Conservation (phyloP, 176 grass and related monocot species). For the Pharus latifolius region DNA sequence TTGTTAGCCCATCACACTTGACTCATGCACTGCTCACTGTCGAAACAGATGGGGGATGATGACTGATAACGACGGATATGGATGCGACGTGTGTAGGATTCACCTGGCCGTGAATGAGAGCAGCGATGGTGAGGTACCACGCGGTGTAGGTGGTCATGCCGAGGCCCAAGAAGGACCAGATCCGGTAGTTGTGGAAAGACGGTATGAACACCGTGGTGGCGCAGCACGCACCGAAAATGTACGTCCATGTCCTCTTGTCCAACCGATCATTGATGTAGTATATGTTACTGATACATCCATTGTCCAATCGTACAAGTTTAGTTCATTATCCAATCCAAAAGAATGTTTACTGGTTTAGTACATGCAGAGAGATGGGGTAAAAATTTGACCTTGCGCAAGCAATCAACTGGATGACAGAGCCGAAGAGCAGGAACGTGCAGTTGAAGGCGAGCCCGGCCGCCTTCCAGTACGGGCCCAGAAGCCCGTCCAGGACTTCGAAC, state of each 20-base stretch:
- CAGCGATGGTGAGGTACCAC: slow-evolving; percentile 75
- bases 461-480: slow-evolving; percentile 74
- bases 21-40: too few species aligned
- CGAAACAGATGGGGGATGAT: neutral
- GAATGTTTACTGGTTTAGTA: too few species aligned
- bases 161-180: slow-evolving; percentile 84
- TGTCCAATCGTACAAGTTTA: neutral
- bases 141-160: slow-evolving; percentile 88
- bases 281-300: slow-evolving; percentile 33
- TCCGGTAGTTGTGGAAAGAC: slow-evolving; percentile 91
- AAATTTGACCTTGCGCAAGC: slow-evolving; percentile 48
- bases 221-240: slow-evolving; percentile 86
- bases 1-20: neutral
- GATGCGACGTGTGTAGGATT: neutral
- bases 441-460: slow-evolving; percentile 60
- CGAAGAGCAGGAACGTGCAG: slow-evolving; percentile 78
- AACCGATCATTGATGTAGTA: slow-evolving; percentile 89
- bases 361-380: neutral
- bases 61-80: neutral
- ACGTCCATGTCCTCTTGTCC: slow-evolving; percentile 88
- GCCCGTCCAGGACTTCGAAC: slow-evolving; percentile 77
- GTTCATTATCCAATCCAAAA: neutral
- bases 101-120: slow-evolving; percentile 60
- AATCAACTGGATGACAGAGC: slow-evolving; percentile 70
- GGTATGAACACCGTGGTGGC: slow-evolving; percentile 82